Base-by-base conservation (phyloP, 2,329 filamentous ascomycete genomes). In the Stagonosporopsis chrysanthemi region DNA sequence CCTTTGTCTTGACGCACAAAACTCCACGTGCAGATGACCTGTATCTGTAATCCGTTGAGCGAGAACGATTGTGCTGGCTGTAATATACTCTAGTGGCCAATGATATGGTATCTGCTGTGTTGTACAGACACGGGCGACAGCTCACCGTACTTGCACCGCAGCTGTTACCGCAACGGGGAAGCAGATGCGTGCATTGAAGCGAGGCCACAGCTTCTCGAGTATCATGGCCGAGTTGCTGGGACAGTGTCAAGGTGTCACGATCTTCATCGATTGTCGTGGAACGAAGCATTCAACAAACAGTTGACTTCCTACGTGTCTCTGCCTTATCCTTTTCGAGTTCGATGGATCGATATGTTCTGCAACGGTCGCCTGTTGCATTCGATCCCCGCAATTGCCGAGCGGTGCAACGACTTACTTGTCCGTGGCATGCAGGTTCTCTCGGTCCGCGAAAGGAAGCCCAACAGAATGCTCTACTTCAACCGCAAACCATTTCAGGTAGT, bases 161-260 rank as follows among this genome's bases (percentile, higher is more conserved):
- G 58, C 49, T 56, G 56, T 52, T 59, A 67, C 64, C 38, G 45
- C 59, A 67, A 66, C 62, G 59, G 55, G 58, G 53, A 56, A 61
- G 63, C 58, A 55, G 49, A 48, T 24, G 44, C 47, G 41, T 58
- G 51, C 57, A 61, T 55, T 31, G 48, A 58, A 59, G 64, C 61
- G 60, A 66, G 52, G 44, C 66, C 61, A 64, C 49, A 57, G 52
- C 58, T 44, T 41, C 45, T 50, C 44, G 28, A 54, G 35, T 44
- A 28, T 36, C 38, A 29, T 39, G 15, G 52, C 54, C 49, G 44
- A 52, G 33, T 49, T 45, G 54, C 44, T 41, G 54, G 54, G 48
- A 52, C 44, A 28, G 22, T 36, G 44, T 49, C 26, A 38, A 49
- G 44, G 54, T 57, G 54, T 52, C 44, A 57, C 54, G 43, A 52